Conservation (phyloP, 805 yeast species). For the Yarrowia sp. region DNA sequence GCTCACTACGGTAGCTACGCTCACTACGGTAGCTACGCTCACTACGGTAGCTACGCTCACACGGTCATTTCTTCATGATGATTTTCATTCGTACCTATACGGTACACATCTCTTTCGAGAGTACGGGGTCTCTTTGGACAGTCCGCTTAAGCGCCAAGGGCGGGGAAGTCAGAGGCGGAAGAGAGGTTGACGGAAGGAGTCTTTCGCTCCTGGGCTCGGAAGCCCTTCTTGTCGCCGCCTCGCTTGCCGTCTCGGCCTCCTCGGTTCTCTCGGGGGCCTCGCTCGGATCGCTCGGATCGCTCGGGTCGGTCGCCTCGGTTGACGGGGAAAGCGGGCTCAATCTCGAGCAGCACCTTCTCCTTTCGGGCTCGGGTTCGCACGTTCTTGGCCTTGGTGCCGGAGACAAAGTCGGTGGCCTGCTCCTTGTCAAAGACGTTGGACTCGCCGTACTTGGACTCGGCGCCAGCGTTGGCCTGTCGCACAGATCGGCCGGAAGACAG, state of each 20-base stretch:
- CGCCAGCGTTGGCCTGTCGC: slow-evolving; percentile 58
- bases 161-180: slow-evolving; percentile 35
- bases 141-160: slow-evolving; percentile 33
- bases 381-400: slow-evolving; percentile 64
- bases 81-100: not conserved
- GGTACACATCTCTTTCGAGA: too few relatives aligned
- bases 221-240: slow-evolving; percentile 37
- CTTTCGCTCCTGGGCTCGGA: slow-evolving; percentile 40
- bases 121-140: too few relatives aligned
- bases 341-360: slow-evolving; percentile 75
- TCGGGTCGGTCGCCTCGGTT: slow-evolving; percentile 29
- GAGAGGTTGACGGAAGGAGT: slow-evolving; percentile 34
- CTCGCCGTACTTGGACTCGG: slow-evolving; percentile 46
- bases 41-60: too few relatives aligned
- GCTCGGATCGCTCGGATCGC: slow-evolving; percentile 31
- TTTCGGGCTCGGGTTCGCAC: slow-evolving; percentile 70
- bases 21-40: too few relatives aligned
- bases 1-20: too few relatives aligned
- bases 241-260: slow-evolving; percentile 37
- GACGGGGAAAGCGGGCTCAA: slow-evolving; percentile 66
- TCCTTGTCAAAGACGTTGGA: slow-evolving; percentile 65
- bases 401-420: slow-evolving; percentile 53
- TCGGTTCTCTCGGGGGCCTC: slow-evolving; percentile 21
- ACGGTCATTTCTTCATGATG: too few relatives aligned
- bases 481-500: slow-evolving; percentile 35